Evolutionary conservation across 2,329 filamentous ascomycete genomes (phyloP), one percentile per base, ranked within the genome.

Genomic region (Nemania diffusa): DNA sequence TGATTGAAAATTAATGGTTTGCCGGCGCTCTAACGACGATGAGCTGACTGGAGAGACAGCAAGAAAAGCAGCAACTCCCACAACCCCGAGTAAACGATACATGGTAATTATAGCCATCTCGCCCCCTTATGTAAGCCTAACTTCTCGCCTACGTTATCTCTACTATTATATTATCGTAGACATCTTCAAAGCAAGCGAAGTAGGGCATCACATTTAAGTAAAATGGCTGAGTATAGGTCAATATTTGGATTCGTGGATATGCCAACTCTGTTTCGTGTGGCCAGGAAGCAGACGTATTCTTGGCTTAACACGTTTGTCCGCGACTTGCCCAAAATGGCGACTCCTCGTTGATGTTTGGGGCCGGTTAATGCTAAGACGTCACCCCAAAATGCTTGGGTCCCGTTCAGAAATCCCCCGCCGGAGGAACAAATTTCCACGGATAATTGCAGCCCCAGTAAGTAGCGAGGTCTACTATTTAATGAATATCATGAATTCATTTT

Each of bases 1-100:
- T 20, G 77, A 79, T 27, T 65, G 58, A 60, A 78, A 75, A 27
- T 62, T 69, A 34, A 59, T 57, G 34, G 50, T 60, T 56, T 64
- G 65, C 24, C 65, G 61, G 22, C 46, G 56, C 50, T 65, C 62
- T 13, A 65, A 17, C 24, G 56, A 57, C 15, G 62, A 60, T 17
- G 62, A 37, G 22, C 57, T 34, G 11, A 22, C 24, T 22, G 56
- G 56, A 40, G 48, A 55, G 9, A n/a, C 50, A 5, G 32, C 17
- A 5, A 60, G 24, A 2, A 65, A 29, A 32, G 57, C 56, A 27
- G 50, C n/a, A n/a, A n/a, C 50, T 8, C 57, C 50, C 24, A 24
- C 44, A 27, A 65, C n/a, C 13, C 52, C 34, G 6, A 65, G 11
- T 29, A 57, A 26, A 50, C 22, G 51, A n/a, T 40, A 29, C 51